Conservation (phyloP, 805 yeast species). For the Kuraishia piskuri region DNA sequence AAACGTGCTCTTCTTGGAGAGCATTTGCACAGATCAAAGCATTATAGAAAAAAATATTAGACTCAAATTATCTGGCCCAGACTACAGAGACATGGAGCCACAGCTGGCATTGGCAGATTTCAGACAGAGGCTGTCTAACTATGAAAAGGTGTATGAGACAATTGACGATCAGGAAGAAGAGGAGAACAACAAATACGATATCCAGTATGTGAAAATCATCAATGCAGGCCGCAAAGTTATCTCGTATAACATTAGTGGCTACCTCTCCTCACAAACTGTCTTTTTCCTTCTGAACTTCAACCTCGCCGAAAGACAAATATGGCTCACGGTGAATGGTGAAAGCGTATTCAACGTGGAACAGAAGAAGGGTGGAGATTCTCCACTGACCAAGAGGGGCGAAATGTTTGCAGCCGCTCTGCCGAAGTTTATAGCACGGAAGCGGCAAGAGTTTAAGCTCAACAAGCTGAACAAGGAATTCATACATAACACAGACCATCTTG, state of each 20-base stretch:
- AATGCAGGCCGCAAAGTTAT: constrained; percentile 54
- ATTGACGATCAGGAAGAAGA: constrained; percentile 51
- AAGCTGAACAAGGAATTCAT: constrained; percentile 24
- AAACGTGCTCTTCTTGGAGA: constrained; percentile 48
- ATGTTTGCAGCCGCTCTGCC: constrained; percentile 25
- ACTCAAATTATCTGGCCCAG: constrained; percentile 88
- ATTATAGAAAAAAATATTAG: constrained; percentile 79
- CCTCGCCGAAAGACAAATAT: constrained; percentile 25
- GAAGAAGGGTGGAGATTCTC: constrained; percentile 25
- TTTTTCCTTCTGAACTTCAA: constrained; percentile 39
- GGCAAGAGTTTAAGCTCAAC: constrained; percentile 24
- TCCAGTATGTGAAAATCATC: constrained; percentile 54
- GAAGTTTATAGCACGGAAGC: constrained; percentile 22
- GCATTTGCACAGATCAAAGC: constrained; percentile 73
- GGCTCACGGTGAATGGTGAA: constrained; percentile 27
- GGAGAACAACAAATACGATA: constrained; percentile 36
- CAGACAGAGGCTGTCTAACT: constrained; percentile 69
- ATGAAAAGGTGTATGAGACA: constrained; percentile 85
- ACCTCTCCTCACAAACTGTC: constrained; percentile 47
- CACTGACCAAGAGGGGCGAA: constrained; percentile 19
- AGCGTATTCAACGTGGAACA: constrained; percentile 16
- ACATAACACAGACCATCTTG: constrained; percentile 5
- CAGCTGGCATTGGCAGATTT: constrained; percentile 74
- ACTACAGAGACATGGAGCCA: constrained; percentile 79
- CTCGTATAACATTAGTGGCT: constrained; percentile 48